Evolutionary conservation across 495 filamentous ascomycete genomes (phyloP).

Genomic region (Tuber melanosporum): DNA sequence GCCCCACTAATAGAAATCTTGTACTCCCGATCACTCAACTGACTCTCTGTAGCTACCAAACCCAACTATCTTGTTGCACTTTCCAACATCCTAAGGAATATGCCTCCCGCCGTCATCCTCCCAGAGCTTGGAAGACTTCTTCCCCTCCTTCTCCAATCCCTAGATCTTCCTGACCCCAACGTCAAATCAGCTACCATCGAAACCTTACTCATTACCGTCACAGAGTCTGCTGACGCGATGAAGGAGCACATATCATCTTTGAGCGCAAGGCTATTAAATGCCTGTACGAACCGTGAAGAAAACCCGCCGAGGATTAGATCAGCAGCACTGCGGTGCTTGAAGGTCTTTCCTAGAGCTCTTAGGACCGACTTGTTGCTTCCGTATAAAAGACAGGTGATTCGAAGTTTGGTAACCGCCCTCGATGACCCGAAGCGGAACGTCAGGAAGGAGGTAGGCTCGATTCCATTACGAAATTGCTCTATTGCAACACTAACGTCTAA

Average conservation of each 20-base stretch:
- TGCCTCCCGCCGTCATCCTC: constrained; percentile 56
- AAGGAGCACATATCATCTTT: constrained; percentile 58
- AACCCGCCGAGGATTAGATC: constrained; percentile 48
- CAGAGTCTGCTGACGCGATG: constrained; percentile 52
- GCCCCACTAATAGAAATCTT: background rate
- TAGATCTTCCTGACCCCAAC: constrained; percentile 56
- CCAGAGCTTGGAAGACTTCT: constrained; percentile 55
- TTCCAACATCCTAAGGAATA: constrained; percentile 57
- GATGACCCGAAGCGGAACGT: constrained; percentile 66
- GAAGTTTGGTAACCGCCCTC: constrained; percentile 50
- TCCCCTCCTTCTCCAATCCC: constrained; percentile 62
- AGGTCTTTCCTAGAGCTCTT: constrained; percentile 49
- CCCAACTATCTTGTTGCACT: constrained; percentile 62
- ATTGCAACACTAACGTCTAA: constrained; percentile 8
- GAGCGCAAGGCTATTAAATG: constrained; percentile 53
- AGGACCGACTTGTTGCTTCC: constrained; percentile 52
- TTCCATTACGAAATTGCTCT: background rate
- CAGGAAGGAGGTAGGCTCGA: constrained; percentile 47
- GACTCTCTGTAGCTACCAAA: constrained; percentile 45
- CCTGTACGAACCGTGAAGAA: constrained; percentile 28
- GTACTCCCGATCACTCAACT: background rate
- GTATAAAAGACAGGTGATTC: constrained; percentile 53
- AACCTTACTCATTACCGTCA: constrained; percentile 55
- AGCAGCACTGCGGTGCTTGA: constrained; percentile 53
- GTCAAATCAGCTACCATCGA: constrained; percentile 59